phyloP scores from a whole-genome alignment of 495 filamentous ascomycete genomes.

The Penicillium argentinense region DNA sequence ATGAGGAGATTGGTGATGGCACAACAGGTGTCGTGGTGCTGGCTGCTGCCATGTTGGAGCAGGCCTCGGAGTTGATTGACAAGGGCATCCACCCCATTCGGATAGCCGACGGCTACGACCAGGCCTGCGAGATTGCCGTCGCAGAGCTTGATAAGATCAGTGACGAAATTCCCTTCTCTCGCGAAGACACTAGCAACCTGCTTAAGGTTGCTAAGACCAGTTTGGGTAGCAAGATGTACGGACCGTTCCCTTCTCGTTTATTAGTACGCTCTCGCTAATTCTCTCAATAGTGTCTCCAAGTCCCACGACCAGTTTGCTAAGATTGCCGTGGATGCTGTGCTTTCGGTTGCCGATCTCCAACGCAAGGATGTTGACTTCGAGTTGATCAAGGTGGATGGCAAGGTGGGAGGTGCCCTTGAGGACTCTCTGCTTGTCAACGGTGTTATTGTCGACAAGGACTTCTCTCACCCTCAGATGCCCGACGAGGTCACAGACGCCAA shows the following conservation, averaged over 20 bases:
- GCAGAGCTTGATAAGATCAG: conserved; percentile 90
- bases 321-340: conserved; percentile 94
- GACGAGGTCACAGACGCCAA: conserved; percentile 91
- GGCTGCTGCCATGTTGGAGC: conserved; percentile 91
- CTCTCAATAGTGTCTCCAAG: conserved; percentile 73
- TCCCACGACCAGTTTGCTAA: conserved; percentile 97
- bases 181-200: conserved; percentile 75
- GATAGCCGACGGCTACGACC: conserved; percentile 97
- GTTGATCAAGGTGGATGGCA: conserved; percentile 98
- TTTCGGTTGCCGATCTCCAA: conserved; percentile 94
- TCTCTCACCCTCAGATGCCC: conserved; percentile 99
- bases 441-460: conserved; percentile 99
- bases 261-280: conserved; percentile 22
- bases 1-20: conserved; percentile 98
- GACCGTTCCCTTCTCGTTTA: background rate
- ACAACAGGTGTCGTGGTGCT: conserved; percentile 98
- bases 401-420: conserved; percentile 93
- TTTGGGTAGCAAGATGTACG: conserved; percentile 92
- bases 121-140: conserved; percentile 94
- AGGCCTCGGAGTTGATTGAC: conserved; percentile 97
- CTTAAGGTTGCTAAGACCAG: conserved; percentile 93
- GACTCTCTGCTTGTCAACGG: conserved; percentile 94
- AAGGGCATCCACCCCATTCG: conserved; percentile 99
- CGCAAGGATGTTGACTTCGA: conserved; percentile 99
- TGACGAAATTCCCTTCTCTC: conserved; percentile 82